Evolutionary conservation across 2,329 filamentous ascomycete species (phyloP), one percentile per base, ranked within the genome.

Genomic region (Stagonosporopsis rhizophila): DNA sequence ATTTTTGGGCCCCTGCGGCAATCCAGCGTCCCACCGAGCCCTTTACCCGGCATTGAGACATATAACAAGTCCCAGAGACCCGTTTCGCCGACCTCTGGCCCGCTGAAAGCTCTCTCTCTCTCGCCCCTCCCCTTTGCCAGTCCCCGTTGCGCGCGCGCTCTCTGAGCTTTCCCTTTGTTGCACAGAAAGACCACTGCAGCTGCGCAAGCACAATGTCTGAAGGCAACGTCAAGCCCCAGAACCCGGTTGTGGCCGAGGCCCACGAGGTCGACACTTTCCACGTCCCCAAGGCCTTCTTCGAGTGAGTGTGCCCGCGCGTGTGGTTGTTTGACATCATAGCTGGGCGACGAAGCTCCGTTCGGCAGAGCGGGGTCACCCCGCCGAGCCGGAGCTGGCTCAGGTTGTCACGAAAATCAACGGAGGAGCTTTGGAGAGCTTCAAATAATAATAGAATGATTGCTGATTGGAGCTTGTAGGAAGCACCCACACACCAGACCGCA

Each of bases 251-350:
- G 69, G 82, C 83, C 59, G 90, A 92, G 82, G 89, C 89, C 71
- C 89, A 92, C 77, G 79, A 87, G 72, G 89, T 92, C 67, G 87
- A 91, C 77, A 92, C 89, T 19, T 91, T 79, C 77, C 81, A 85
- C 71, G 83, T 87, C 45, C 85, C 85, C 60, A 78, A 85, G 61
- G 77, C 74, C 4, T 78, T 79, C 62, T 71, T 67, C 56, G 73
- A 75, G 77, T 80, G 64, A 73, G 76, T 52, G 17, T 30, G 22
- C 46, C 35, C 27, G 27, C 58, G 52, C 54, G 28, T 52, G 57
- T 56, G 51, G 65, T 60, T 38, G 28, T 55, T 67, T 69, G 57
- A 40, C 62, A 64, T 62, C 61, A 61, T 41, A 53, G 48, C 46
- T 38, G 44, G 40, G 55, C 41, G 28, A 56, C 55, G 20, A 55